phyloP scores from a whole-genome alignment of 2,329 filamentous ascomycete species.

The Botrytis elliptica region DNA sequence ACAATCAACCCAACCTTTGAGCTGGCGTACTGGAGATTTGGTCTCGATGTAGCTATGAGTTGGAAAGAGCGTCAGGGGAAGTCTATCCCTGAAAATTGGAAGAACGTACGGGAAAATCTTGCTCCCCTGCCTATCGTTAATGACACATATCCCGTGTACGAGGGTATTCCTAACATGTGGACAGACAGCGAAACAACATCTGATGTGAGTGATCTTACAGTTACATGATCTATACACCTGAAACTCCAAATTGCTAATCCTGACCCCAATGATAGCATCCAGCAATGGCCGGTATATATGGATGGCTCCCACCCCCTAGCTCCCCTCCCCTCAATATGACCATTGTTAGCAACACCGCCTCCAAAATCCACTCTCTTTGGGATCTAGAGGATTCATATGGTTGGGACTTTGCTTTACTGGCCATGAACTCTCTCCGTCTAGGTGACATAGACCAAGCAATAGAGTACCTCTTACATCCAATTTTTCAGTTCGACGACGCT shows the following conservation, averaged over 20 bases:
- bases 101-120: conserved; percentile 49
- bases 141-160: conserved; percentile 54
- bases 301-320: conserved; percentile 43
- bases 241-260: background rate
- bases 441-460: conserved; percentile 46
- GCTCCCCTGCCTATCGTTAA: conserved; percentile 52
- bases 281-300: conserved; percentile 47
- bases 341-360: conserved; percentile 41
- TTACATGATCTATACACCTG: background rate
- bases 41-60: conserved; percentile 51
- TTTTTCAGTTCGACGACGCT: conserved; percentile 56
- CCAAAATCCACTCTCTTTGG: conserved; percentile 45
- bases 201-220: background rate
- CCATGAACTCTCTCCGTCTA: conserved; percentile 47
- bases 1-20: conserved; percentile 61
- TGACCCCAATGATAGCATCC: conserved; percentile 44
- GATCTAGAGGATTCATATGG: conserved; percentile 45
- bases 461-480: conserved; percentile 46
- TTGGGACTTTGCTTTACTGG: conserved; percentile 49
- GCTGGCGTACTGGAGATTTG: conserved; percentile 60
- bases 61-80: conserved; percentile 52
- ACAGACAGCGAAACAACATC: conserved; percentile 31
- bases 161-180: conserved; percentile 49
- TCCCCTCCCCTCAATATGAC: conserved; percentile 41
- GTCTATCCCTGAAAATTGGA: conserved; percentile 48